Percentiles rank a stretch among this genome's conserved stretches.
phyloP scores from a whole-genome alignment of 2,329 filamentous ascomycete species.

The Talaromyces marneffei region DNA sequence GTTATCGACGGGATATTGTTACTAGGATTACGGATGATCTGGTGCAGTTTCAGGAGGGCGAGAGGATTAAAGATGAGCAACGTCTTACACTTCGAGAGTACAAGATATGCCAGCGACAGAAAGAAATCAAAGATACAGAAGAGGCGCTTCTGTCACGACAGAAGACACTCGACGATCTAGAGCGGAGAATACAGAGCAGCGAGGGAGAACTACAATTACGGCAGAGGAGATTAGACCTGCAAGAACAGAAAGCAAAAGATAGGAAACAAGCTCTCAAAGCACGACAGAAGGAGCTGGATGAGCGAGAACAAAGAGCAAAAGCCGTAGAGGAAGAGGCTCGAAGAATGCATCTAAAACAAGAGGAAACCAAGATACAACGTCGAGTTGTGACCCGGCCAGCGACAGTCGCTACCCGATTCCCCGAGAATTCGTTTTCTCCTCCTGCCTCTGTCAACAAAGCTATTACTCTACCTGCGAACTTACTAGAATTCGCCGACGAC shows the following conservation, averaged over 20 bases:
- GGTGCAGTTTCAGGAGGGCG: background rate
- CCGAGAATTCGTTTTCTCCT: background rate
- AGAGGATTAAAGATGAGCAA: background rate
- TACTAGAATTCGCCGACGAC: constrained; percentile 2
- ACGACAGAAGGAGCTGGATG: background rate
- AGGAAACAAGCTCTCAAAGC: background rate
- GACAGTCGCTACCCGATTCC: background rate
- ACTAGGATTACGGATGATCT: background rate
- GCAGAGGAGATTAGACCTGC: background rate
- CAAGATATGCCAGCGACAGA: background rate
- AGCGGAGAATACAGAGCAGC: background rate
- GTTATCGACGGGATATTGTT: background rate
- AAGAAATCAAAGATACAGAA: background rate
- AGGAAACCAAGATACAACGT: background rate
- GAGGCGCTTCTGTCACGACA: background rate
- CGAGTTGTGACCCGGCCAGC: background rate
- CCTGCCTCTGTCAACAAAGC: background rate
- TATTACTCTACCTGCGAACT: background rate
- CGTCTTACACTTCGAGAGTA: background rate
- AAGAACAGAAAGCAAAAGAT: background rate
- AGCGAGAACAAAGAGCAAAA: background rate
- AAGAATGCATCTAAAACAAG: background rate
- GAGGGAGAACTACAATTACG: background rate
- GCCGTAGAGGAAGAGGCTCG: background rate
- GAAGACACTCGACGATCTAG: background rate